Evolutionary conservation across 192 early-diverging fungal genomes (phyloP), one percentile per base, ranked within the genome.

Genomic region (Coemansia aciculifera): DNA sequence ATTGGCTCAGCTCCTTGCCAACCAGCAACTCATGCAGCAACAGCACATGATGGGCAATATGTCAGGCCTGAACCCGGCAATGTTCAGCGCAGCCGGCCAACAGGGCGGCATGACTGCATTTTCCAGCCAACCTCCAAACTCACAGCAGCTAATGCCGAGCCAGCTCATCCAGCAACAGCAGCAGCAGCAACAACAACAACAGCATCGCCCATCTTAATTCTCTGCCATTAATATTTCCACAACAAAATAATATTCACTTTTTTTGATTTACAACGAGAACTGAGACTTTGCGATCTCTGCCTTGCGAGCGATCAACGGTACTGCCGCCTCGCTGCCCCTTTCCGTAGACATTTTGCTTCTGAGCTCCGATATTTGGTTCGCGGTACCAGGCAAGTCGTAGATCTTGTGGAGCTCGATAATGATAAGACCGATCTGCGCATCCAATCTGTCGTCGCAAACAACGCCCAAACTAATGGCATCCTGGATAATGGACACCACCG

Each of bases 91-190:
- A 1, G 66, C 60, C 5, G 63, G 65, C 51, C 78, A 80, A 34
- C 78, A 72, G 51, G 51, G 51, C 17, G 38, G 17, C n/a, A 24
- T 24, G 17, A 54, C 69, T 8, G 70, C 67, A 12, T 79, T 79
- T 62, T 42, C 69, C 1, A 60, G 66, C 9, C 78, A 75, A 38
- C 78, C 68, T 5, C 78, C 49, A 61, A 68, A 73, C 56, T 64
- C 68, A 32, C 72, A 79, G 21, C 77, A 71, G 32, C 21, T 71
- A 24, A 49, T 79, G 15, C 37, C 67, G 29, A 75, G 42, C 38
- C 73, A 81, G 37, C 42, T 68, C 21, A 17, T 81, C 17, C 78
- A 75, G 42, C 69, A 73, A n/a, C 76, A 77, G 42, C 72, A 73
- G 40, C 69, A 67, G 32, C 75, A 77, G 19, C 66, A 72, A n/a